phyloP scores from a whole-genome alignment of 805 yeast species.

The Nakazawaea wyomingensis region DNA sequence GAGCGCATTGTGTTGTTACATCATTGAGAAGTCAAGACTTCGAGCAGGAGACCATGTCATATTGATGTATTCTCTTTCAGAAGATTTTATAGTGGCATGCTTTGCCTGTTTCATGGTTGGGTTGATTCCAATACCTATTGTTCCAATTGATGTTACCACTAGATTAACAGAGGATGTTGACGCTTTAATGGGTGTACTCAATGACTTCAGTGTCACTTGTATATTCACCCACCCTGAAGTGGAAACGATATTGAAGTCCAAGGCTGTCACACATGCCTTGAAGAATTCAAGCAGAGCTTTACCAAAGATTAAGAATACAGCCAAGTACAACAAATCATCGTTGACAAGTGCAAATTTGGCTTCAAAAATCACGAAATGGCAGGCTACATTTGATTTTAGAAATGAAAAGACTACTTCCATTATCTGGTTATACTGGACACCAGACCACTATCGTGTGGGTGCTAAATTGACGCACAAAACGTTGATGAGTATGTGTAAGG shows the following conservation, averaged over 20 bases:
- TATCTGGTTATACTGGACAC: constrained; percentile 64
- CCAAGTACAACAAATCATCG: constrained; percentile 44
- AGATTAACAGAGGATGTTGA: constrained; percentile 70
- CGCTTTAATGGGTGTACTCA: constrained; percentile 58
- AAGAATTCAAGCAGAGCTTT: constrained; percentile 35
- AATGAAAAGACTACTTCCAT: constrained; percentile 44
- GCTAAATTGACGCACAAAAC: constrained; percentile 53
- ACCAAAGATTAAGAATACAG: constrained; percentile 62
- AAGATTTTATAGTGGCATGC: constrained; percentile 77
- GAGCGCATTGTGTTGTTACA: constrained; percentile 66
- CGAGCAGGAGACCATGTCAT: constrained; percentile 70
- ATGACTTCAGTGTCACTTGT: constrained; percentile 65
- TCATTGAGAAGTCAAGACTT: constrained; percentile 60
- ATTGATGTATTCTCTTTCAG: constrained; percentile 80
- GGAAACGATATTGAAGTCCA: constrained; percentile 63
- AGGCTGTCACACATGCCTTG: constrained; percentile 54
- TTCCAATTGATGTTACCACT: constrained; percentile 64
- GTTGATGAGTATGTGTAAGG: constrained; percentile 76
- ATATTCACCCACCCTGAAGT: constrained; percentile 76
- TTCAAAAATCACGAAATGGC: constrained; percentile 37
- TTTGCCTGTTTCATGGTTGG: constrained; percentile 87
- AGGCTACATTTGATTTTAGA: constrained; percentile 33
- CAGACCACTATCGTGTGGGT: constrained; percentile 66
- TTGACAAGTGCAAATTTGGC: constrained; percentile 35
- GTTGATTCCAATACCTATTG: constrained; percentile 67